phyloP scores from a whole-genome alignment of 1,284 basidiomycete species.

The Agroathelia rolfsii region DNA sequence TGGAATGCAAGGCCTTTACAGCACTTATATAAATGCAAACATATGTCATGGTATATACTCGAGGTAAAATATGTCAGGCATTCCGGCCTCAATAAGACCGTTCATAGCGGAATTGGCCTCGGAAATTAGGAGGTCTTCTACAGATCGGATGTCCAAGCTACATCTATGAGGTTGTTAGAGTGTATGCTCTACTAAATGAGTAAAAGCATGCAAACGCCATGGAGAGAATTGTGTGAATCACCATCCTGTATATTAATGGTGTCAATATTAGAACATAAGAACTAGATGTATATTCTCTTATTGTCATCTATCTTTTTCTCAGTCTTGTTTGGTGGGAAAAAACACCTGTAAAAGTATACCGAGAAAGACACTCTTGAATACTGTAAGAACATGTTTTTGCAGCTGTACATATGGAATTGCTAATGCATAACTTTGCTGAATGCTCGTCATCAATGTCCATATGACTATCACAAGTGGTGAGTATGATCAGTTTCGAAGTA shows the following conservation, averaged over 20 bases:
- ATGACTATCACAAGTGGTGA: too few relatives aligned
- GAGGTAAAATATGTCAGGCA: constrained; percentile 16
- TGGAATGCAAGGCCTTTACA: too few relatives aligned
- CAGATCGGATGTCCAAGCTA: constrained; percentile 14
- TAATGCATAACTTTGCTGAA: constrained; percentile 16
- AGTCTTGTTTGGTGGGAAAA: constrained; percentile 17
- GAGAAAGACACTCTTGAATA: constrained; percentile 13
- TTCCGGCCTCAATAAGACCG: constrained; percentile 8
- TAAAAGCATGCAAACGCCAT: too few relatives aligned
- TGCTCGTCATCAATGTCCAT: constrained; percentile 13
- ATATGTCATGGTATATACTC: constrained; percentile 9
- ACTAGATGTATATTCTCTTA: too few relatives aligned
- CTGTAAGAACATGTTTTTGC: constrained; percentile 12
- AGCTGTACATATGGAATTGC: constrained; percentile 13
- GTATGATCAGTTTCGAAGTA: too few relatives aligned
- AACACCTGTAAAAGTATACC: constrained; percentile 16
- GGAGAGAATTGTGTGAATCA: constrained; percentile 7
- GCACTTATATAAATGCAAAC: too few relatives aligned
- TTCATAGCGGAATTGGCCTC: constrained; percentile 15
- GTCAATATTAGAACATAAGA: too few relatives aligned
- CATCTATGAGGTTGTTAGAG: too few relatives aligned
- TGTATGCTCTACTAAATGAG: too few relatives aligned
- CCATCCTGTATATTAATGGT: too few relatives aligned
- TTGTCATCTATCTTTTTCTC: constrained; percentile 17
- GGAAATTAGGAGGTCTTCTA: constrained; percentile 24